Percentiles rank a stretch among this genome's conserved stretches.
Evolutionary conservation across 768 basidiomycete genomes (phyloP).

Genomic region (Steccherinum ochraceum): DNA sequence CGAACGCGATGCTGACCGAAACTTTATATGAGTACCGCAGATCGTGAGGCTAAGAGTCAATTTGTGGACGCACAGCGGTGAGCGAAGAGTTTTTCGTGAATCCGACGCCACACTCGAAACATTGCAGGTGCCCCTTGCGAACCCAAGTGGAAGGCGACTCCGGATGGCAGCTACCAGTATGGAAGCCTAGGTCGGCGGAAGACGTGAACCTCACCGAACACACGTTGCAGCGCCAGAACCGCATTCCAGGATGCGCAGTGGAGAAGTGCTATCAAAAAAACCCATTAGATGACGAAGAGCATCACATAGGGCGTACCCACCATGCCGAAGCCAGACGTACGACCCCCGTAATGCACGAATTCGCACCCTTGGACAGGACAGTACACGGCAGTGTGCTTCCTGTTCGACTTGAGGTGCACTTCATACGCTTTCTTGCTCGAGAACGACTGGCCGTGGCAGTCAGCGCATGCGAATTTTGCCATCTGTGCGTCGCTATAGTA

Average conservation of each 20-base stretch:
- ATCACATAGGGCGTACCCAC: not conserved
- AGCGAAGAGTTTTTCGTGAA: not conserved
- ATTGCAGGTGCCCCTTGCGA: not conserved
- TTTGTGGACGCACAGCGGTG: not conserved
- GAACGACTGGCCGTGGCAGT: not conserved
- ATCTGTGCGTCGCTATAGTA: not conserved
- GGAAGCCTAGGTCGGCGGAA: too few relatives aligned
- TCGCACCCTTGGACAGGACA: not conserved
- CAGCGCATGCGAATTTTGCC: not conserved
- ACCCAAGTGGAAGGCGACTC: not conserved
- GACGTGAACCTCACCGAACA: too few relatives aligned
- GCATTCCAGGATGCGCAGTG: not conserved
- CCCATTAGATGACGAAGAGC: not conserved
- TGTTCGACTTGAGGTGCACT: not conserved
- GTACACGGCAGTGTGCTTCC: not conserved
- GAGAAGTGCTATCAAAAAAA: not conserved
- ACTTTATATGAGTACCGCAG: not conserved
- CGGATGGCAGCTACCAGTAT: not conserved
- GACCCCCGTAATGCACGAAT: not conserved
- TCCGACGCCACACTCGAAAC: not conserved
- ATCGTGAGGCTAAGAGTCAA: not conserved
- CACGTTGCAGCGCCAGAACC: not conserved
- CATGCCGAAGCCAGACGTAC: not conserved
- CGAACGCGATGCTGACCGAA: too few relatives aligned
- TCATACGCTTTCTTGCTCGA: not conserved